Percentiles rank a stretch among this genome's conserved stretches.
Evolutionary conservation across 2,329 filamentous ascomycete species (phyloP).

Genomic region (Penicillium brasilianum): DNA sequence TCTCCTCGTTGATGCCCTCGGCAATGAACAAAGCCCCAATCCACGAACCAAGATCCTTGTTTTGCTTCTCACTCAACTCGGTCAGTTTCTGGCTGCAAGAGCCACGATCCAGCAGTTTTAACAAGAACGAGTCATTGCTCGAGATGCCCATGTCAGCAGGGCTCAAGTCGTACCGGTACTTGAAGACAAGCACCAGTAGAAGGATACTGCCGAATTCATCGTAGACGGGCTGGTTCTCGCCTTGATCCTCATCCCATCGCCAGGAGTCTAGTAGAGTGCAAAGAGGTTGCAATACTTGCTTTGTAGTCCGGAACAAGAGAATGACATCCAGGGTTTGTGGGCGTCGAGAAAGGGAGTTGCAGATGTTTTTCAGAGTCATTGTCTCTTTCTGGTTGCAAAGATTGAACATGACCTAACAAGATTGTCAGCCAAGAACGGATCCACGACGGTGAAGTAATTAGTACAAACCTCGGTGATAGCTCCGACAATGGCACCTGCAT

Average conservation of each 20-base stretch:
- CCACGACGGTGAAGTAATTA: background rate
- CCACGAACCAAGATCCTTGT: conserved; percentile 63
- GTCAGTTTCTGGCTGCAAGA: conserved; percentile 54
- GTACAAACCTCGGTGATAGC: conserved; percentile 71
- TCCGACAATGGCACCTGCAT: conserved; percentile 81
- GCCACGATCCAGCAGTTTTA: conserved; percentile 56
- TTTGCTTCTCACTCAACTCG: conserved; percentile 61
- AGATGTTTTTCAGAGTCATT: conserved; percentile 66
- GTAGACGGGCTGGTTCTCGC: conserved; percentile 68
- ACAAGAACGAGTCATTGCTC: conserved; percentile 59
- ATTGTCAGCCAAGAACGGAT: background rate
- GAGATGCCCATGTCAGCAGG: conserved; percentile 59
- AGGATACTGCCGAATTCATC: conserved; percentile 69
- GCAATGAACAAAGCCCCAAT: conserved; percentile 66
- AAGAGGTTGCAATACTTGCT: conserved; percentile 61
- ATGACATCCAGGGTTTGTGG: conserved; percentile 63
- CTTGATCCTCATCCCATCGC: conserved; percentile 68
- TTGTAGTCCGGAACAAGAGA: conserved; percentile 63
- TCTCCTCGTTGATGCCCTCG: conserved; percentile 67
- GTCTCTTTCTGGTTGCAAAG: conserved; percentile 66
- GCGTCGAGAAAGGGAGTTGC: conserved; percentile 61
- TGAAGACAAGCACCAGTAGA: conserved; percentile 62
- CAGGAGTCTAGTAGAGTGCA: conserved; percentile 66
- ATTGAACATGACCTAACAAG: conserved; percentile 55
- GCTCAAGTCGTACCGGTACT: conserved; percentile 61